A percentile compares a stretch with the other conserved stretches of the same genome.
These are phyloP conservation scores for Xanthoceras sorbifolium DNA, from an alignment of 345 rosid species.

Conservation along the genomic window DNA sequence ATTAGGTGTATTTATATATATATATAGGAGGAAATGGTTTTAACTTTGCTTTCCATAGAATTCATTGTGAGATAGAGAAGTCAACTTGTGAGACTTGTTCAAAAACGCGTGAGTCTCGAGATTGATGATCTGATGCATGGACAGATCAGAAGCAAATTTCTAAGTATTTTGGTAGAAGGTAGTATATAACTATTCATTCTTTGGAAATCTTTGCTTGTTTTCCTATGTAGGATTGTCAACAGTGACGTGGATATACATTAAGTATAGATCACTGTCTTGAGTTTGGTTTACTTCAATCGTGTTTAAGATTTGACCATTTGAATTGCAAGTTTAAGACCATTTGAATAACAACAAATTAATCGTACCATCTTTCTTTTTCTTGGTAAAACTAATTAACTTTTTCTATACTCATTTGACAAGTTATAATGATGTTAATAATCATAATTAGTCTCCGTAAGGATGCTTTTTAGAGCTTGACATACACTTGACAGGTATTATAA, in stretches of 20 bases:
- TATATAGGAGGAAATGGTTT: background rate
- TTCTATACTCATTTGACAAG: too few relatives aligned
- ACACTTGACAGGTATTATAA: background rate
- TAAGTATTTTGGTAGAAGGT: background rate
- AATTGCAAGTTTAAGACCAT: too few relatives aligned
- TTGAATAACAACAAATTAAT: too few relatives aligned
- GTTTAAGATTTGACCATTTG: background rate
- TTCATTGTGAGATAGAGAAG: conserved; percentile 6
- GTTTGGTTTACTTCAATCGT: background rate
- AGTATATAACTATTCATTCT: background rate
- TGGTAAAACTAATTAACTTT: too few relatives aligned
- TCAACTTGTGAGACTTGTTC: conserved; percentile 23
- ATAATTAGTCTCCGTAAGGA: too few relatives aligned
- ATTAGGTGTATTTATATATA: conserved; percentile 24
- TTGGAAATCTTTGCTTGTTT: background rate
- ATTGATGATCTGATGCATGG: background rate
- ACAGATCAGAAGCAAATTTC: background rate
- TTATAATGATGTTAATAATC: too few relatives aligned
- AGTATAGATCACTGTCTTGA: conserved; percentile 1
- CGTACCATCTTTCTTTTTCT: too few relatives aligned
- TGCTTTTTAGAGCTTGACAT: too few relatives aligned
- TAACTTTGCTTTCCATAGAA: background rate
- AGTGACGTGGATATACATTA: background rate
- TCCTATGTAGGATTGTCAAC: background rate
- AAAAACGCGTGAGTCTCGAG: conserved; percentile 28